Evolutionary conservation across 1,284 basidiomycete species (phyloP).

Genomic region (Rhodotorula sp.): DNA sequence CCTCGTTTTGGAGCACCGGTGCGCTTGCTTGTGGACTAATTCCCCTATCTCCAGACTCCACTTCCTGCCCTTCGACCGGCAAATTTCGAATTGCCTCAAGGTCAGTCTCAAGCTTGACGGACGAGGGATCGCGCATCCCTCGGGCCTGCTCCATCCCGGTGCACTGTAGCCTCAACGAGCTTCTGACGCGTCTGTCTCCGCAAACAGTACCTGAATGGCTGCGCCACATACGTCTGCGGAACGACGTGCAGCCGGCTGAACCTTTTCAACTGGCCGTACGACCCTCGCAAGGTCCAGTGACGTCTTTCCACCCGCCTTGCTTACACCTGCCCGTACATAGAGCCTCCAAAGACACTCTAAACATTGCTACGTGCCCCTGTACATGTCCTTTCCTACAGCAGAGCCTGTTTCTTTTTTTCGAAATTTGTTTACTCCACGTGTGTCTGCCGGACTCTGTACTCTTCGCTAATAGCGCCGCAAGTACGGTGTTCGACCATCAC

Average conservation of each 20-base stretch:
- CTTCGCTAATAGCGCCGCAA: too few relatives aligned
- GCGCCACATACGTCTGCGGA: not conserved
- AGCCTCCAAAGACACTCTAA: not conserved
- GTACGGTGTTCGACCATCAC: too few relatives aligned
- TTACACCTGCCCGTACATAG: not conserved
- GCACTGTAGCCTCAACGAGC: not conserved
- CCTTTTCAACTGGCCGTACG: not conserved
- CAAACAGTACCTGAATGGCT: not conserved
- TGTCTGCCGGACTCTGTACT: too few relatives aligned
- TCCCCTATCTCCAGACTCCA: not conserved
- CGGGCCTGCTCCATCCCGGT: not conserved
- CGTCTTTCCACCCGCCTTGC: not conserved
- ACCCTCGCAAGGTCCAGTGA: not conserved
- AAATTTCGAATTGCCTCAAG: conserved; percentile 24
- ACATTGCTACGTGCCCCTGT: not conserved
- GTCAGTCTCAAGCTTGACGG: not conserved
- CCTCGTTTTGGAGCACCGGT: not conserved
- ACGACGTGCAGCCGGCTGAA: not conserved
- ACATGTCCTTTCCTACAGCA: not conserved
- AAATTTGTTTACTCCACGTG: too few relatives aligned
- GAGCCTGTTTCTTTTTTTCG: too few relatives aligned
- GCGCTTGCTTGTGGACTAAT: not conserved
- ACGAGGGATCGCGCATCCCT: too few relatives aligned
- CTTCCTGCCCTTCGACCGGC: conserved; percentile 20
- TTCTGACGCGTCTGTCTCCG: not conserved